Evolutionary conservation across 495 filamentous ascomycete species (phyloP).

Genomic region (Chaetomium fimeti): DNA sequence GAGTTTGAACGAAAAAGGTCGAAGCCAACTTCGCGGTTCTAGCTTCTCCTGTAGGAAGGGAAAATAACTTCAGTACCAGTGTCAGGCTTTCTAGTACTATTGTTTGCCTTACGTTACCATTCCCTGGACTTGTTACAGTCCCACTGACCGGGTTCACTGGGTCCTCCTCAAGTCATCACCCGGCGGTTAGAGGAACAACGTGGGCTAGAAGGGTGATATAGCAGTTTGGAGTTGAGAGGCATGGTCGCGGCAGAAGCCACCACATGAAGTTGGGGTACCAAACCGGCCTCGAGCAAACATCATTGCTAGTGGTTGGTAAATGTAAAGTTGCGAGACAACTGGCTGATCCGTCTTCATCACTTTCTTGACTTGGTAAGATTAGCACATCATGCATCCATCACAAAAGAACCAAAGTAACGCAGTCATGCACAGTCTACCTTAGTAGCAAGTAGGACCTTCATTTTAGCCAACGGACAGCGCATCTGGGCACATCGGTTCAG

Average conservation of each 20-base stretch:
- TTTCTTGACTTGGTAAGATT: background rate
- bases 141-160: background rate
- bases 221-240: no score
- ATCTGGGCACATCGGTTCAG: constrained; percentile 1
- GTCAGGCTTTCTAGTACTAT: background rate
- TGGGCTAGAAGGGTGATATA: no score
- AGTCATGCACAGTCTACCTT: background rate
- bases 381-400: background rate
- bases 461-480: background rate
- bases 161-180: background rate
- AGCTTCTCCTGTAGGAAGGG: no score
- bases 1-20: no score
- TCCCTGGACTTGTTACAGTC: background rate
- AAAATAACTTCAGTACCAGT: no score
- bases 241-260: no score
- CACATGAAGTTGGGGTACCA: no score
- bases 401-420: background rate
- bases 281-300: no score
- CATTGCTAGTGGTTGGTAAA: no score
- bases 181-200: background rate
- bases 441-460: background rate
- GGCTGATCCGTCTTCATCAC: background rate
- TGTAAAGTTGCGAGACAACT: no score
- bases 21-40: no score
- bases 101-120: background rate